phyloP scores from a whole-genome alignment of 2,329 filamentous ascomycete genomes.

The Fusarium agapanthi region DNA sequence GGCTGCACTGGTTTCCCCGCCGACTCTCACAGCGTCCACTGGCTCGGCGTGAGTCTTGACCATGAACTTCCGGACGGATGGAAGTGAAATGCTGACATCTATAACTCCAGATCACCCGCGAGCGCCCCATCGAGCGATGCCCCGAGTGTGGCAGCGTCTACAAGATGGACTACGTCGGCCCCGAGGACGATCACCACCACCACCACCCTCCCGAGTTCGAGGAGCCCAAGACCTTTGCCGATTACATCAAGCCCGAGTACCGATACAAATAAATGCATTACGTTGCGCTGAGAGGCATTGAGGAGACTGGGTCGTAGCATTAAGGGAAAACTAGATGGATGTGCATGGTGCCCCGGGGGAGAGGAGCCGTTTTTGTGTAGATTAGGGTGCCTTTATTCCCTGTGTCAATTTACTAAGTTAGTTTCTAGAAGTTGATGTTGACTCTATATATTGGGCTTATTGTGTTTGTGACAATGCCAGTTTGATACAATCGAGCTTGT shows the following conservation, averaged over 20 bases:
- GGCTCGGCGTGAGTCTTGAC: constrained; percentile 80
- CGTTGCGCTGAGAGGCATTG: constrained; percentile 29
- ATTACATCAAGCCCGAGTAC: constrained; percentile 96
- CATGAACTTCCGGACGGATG: constrained; percentile 16
- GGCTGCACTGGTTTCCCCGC: constrained; percentile 95
- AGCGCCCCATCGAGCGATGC: constrained; percentile 94
- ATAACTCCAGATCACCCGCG: constrained; percentile 74
- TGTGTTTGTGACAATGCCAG: neutral
- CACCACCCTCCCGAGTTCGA: constrained; percentile 70
- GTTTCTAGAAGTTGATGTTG: constrained; percentile 43
- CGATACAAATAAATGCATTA: constrained; percentile 67
- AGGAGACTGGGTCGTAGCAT: constrained; percentile 34
- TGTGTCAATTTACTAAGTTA: constrained; percentile 49
- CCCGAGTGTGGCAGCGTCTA: constrained; percentile 95
- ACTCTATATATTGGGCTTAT: constrained; percentile 20
- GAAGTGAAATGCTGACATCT: constrained; percentile 28
- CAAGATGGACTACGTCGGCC: constrained; percentile 97
- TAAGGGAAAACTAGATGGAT: constrained; percentile 38
- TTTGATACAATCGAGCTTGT: constrained; percentile 1
- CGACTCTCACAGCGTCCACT: constrained; percentile 90
- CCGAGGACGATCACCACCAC: constrained; percentile 76
- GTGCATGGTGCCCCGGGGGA: constrained; percentile 34
- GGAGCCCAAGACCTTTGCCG: constrained; percentile 95
- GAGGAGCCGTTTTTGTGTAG: constrained; percentile 50
- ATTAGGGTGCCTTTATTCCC: constrained; percentile 50